Evolutionary conservation across 768 basidiomycete genomes (phyloP).

Genomic region (Auricularia auricula-judae): DNA sequence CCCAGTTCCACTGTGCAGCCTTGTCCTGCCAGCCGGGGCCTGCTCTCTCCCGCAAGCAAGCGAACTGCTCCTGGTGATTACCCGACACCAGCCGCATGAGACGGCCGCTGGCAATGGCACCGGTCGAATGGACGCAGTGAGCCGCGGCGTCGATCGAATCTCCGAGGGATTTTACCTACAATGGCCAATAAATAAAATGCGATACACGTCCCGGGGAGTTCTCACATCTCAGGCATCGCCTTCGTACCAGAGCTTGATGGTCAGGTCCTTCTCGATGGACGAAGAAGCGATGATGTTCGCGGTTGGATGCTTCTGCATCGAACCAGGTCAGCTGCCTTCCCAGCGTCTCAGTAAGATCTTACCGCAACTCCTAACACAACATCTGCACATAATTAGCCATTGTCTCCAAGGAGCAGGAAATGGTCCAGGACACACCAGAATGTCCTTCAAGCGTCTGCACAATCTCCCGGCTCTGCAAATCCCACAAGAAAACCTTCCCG

Average conservation of each 20-base stretch:
- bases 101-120: too few relatives aligned
- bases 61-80: too few relatives aligned
- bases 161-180: too few relatives aligned
- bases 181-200: too few relatives aligned
- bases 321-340: neutral
- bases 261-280: constrained; percentile 81
- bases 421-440: constrained; percentile 42
- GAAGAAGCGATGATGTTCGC: constrained; percentile 73
- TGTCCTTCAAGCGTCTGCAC: constrained; percentile 71
- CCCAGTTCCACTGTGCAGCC: too few relatives aligned
- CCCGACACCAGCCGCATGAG: too few relatives aligned
- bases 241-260: constrained; percentile 74
- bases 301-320: constrained; percentile 60
- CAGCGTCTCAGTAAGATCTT: constrained; percentile 13
- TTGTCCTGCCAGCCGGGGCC: too few relatives aligned
- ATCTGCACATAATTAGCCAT: constrained; percentile 25
- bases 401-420: neutral
- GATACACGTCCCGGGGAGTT: too few relatives aligned
- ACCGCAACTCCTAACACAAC: constrained; percentile 72
- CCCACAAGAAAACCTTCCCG: constrained; percentile 79
- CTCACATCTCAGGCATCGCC: neutral
- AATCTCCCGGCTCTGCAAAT: constrained; percentile 70
- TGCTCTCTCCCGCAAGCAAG: too few relatives aligned
- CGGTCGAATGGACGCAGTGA: too few relatives aligned
- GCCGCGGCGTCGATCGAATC: too few relatives aligned